Percentiles rank a stretch among this genome's conserved stretches.
Evolutionary conservation across 1,139 yeast genomes (phyloP).

Genomic region (Taiozyma sp.): DNA sequence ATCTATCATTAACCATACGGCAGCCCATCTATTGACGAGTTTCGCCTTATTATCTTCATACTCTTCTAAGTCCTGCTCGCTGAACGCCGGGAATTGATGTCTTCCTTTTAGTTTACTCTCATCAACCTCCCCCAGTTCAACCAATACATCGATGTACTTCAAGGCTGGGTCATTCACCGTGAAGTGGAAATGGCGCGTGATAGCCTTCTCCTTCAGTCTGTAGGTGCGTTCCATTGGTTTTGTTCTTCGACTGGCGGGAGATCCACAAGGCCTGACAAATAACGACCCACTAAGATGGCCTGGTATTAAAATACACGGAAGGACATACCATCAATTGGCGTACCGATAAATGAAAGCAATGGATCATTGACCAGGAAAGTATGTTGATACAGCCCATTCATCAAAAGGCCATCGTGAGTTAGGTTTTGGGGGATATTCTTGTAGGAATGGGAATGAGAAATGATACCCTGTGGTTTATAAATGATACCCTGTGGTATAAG

Average conservation of each 20-base stretch:
- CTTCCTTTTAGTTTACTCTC: not conserved
- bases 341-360: conserved; percentile 12
- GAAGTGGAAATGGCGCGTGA: conserved; percentile 3
- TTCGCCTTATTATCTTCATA: conserved; percentile 3
- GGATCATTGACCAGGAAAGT: conserved; percentile 37
- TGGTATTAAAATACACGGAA: conserved; percentile 17
- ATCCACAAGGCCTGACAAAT: conserved; percentile 11
- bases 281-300: conserved; percentile 23
- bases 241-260: conserved; percentile 6
- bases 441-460: conserved; percentile 36
- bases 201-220: conserved; percentile 8
- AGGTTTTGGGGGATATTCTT: conserved; percentile 24
- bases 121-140: conserved; percentile 2
- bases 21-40: conserved; percentile 1
- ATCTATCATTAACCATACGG: not conserved
- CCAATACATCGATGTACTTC: conserved; percentile 1
- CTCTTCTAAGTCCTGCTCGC: conserved; percentile 2
- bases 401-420: conserved; percentile 22
- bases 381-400: conserved; percentile 31
- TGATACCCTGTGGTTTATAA: conserved; percentile 6
- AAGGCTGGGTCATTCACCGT: conserved; percentile 3
- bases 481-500: conserved; percentile 41
- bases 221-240: conserved; percentile 2
- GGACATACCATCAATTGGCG: conserved; percentile 10
- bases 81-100: conserved; percentile 2